Base-by-base conservation (phyloP, 768 basidiomycete species). In the Neoboletus subvelutipes region DNA sequence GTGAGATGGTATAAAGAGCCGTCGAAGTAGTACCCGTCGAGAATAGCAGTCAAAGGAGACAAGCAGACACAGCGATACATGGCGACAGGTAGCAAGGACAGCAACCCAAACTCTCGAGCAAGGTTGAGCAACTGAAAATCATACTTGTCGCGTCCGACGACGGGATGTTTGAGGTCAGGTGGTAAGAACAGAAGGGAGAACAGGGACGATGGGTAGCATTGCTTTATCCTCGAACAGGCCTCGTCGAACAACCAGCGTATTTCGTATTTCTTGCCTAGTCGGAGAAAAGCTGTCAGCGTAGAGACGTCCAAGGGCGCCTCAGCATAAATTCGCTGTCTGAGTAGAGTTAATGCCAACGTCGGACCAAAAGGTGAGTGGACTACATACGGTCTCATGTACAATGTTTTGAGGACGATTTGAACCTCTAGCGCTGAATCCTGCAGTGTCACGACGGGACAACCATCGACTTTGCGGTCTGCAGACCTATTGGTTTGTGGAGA, bases 121-220 rank as follows among this genome's bases (percentile, higher is more conserved):
- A 67, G 60, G 26, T 67, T 67, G 39, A 67, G 64, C 50, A 67
- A 12, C 47, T 67, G 63, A 20, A 67, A 67, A 48, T 67, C 66
- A 39, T 67, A 62, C 58, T 59, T 59, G 60, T 67, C 65, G 8
- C 66, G 59, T 41, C 65, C 65, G 4, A 49, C 53, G 52, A 67
- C 37, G n/a, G 63, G 65, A 45, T 54, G 57, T 26, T 54, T 58
- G 36, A 66, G 59, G 50, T 59, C 59, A 5, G 65, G 57, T 34
- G 65, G 65, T 18, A 66, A 42, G 50, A 66, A 66, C 13, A 66
- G 63, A 39, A 66, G 65, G 41, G 65, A 56, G 45, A 67, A 67
- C 41, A 67, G 31, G 33, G 66, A 67, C 1, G 63, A 62, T 18
- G 65, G 63, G 37, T 67, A 66, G n/a, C 64, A 66, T 34, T 63